Evolutionary conservation across 2,329 filamentous ascomycete species (phyloP), one percentile per base, ranked within the genome.

Genomic region (Xylogone sp.): DNA sequence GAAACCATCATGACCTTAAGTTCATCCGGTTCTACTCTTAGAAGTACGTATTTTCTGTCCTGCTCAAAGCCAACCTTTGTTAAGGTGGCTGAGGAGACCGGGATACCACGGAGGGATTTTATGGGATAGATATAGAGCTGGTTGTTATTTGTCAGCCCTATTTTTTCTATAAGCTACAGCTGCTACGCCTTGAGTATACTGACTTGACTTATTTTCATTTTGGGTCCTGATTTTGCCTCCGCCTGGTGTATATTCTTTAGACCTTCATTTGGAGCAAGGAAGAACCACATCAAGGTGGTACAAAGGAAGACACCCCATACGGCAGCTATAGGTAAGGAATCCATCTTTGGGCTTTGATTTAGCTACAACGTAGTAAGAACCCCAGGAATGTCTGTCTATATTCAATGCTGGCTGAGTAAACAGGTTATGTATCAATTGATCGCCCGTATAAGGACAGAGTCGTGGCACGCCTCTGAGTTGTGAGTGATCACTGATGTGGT

Each of bases 61-160:
- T 87, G 71, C 42, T 73, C 71, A 58, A 89, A 74, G 13, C 87
- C 86, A 56, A 82, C 77, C n/a, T 75, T 72, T 4, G 78, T 79
- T 45, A 89, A 67, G n/a, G 69, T 68, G 2, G 83, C 75, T 1
- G 70, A 67, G 3, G 72, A 53, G 27, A 90, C 69, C 18, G 74
- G 67, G 49, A 86, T 78, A 47, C 79, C 81, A 31, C 83, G 80
- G n/a, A 90, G 76, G 7, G 78, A 84, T 65, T 90, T 90, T 69
- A 90, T 84, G 42, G 87, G 86, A 65, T 90, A 89, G 45, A 87
- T 75, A 67, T 84, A 88, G 31, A 90, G 75, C 80, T 85, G 34
- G n/a, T 5, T 4, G 10, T 6, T 39, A 5, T 18, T 39, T 39
- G 34, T 39, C n/a, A 39, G 34, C 13, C n/a, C 12, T 13, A 16